These are phyloP conservation scores for Sporothrix luriei DNA, from an alignment of 2,329 filamentous ascomycete species.

Conservation along the genomic window DNA sequence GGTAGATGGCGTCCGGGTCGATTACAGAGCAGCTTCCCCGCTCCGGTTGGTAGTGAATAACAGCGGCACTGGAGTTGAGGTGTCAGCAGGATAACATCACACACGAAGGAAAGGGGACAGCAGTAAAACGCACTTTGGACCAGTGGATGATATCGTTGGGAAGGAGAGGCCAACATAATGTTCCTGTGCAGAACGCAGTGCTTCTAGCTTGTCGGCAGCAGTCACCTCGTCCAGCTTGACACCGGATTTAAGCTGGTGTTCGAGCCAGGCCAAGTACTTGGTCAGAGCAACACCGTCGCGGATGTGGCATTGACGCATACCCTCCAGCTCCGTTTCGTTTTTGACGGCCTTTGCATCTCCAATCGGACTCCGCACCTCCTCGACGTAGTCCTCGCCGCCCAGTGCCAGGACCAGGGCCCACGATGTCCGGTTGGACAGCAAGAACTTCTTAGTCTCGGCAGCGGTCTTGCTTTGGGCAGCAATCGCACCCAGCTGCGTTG, in stretches of 20 bases:
- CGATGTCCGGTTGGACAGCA: constrained; percentile 85
- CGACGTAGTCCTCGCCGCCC: constrained; percentile 81
- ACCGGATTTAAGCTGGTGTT: constrained; percentile 80
- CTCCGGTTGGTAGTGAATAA: constrained; percentile 95
- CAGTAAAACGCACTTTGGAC: constrained; percentile 62
- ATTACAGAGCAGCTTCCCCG: constrained; percentile 78
- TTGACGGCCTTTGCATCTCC: constrained; percentile 93
- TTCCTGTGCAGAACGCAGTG: constrained; percentile 66
- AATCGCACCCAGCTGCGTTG: constrained; percentile 60
- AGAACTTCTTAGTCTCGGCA: constrained; percentile 62
- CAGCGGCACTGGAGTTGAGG: constrained; percentile 67
- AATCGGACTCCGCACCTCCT: constrained; percentile 84
- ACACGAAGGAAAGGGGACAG: background rate
- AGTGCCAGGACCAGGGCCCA: constrained; percentile 89
- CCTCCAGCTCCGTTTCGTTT: constrained; percentile 83
- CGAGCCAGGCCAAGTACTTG: constrained; percentile 95
- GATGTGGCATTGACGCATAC: constrained; percentile 92
- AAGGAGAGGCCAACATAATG: constrained; percentile 91
- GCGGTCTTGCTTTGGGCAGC: constrained; percentile 41
- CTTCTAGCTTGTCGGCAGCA: constrained; percentile 88
- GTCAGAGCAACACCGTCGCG: constrained; percentile 88
- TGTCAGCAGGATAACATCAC: background rate
- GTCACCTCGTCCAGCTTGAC: constrained; percentile 80
- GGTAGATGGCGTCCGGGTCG: constrained; percentile 82
- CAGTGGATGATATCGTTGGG: constrained; percentile 92